A percentile compares a stretch with the other conserved stretches of the same genome.
These are phyloP conservation scores for Termitomyces sp. DNA, from an alignment of 768 basidiomycete genomes.

Conservation along the genomic window DNA sequence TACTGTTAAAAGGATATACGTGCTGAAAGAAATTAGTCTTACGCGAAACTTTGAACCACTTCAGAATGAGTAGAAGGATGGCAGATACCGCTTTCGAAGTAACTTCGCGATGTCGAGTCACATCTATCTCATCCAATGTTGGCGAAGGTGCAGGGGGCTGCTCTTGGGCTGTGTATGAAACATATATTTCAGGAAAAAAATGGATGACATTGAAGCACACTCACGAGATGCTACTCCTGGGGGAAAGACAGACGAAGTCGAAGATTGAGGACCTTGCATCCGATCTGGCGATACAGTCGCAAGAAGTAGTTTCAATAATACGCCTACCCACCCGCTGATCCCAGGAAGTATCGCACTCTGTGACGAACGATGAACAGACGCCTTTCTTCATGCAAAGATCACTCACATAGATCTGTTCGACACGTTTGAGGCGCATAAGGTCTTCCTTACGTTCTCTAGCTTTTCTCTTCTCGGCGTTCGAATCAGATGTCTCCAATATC, in stretches of 20 bases:
- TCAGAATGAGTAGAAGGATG: constrained; percentile 82
- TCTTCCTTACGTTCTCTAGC: constrained; percentile 73
- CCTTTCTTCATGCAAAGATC: background rate
- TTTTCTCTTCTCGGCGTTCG: constrained; percentile 51
- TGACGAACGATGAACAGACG: background rate
- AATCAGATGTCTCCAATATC: constrained; percentile 48
- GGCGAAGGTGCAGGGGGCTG: constrained; percentile 64
- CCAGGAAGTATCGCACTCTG: constrained; percentile 84
- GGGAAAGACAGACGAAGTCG: constrained; percentile 69
- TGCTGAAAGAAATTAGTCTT: constrained; percentile 28
- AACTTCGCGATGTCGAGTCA: constrained; percentile 93
- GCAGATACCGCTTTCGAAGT: constrained; percentile 97
- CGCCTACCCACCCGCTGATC: constrained; percentile 87
- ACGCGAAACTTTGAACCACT: constrained; percentile 99
- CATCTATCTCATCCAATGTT: constrained; percentile 88
- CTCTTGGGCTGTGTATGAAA: constrained; percentile 48
- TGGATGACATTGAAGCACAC: constrained; percentile 15
- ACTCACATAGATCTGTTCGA: constrained; percentile 91
- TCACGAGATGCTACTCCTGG: constrained; percentile 66
- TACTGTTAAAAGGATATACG: background rate
- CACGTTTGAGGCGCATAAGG: constrained; percentile 80
- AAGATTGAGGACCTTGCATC: constrained; percentile 60
- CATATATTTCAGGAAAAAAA: background rate
- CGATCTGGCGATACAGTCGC: constrained; percentile 88
- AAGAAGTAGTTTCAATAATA: constrained; percentile 86